Evolutionary conservation across 1,284 basidiomycete species (phyloP).

Genomic region (Ceratobasidium sp.): DNA sequence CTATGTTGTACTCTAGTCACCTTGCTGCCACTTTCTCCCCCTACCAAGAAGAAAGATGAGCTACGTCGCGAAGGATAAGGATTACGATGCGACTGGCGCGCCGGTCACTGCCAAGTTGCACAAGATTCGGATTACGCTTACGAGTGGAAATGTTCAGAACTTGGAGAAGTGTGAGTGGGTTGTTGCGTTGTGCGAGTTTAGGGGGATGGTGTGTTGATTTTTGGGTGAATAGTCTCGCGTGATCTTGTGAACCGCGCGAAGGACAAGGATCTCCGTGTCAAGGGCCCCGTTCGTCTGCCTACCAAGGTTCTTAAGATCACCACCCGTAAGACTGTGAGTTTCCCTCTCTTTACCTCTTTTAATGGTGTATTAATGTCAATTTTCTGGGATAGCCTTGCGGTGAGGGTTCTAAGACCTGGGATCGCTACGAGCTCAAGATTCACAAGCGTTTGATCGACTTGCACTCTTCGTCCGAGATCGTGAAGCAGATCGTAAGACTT

Average conservation of each 20-base stretch:
- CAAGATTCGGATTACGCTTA: conserved; percentile 99
- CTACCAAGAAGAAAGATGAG: conserved; percentile 81
- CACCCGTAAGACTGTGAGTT: conserved; percentile 93
- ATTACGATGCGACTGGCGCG: conserved; percentile 93
- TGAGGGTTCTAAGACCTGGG: conserved; percentile 99
- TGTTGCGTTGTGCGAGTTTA: not conserved
- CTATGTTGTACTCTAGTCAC: conserved; percentile 54
- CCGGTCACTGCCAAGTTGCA: conserved; percentile 91
- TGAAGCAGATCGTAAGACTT: conserved; percentile 95
- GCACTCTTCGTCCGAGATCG: conserved; percentile 97
- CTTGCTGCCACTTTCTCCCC: conserved; percentile 54
- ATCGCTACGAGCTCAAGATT: conserved; percentile 98
- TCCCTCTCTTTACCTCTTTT: not conserved
- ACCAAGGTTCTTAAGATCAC: conserved; percentile 99
- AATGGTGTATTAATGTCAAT: not conserved
- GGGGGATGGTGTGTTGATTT: not conserved
- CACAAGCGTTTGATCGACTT: conserved; percentile 99
- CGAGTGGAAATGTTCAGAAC: conserved; percentile 97
- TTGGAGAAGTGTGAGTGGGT: conserved; percentile 91
- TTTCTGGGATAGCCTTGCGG: conserved; percentile 82
- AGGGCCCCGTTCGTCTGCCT: conserved; percentile 98
- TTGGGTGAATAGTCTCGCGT: conserved; percentile 74
- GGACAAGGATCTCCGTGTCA: conserved; percentile 99
- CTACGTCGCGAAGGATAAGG: conserved; percentile 99
- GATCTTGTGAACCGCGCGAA: conserved; percentile 99